Evolutionary conservation across 148 eudicot species (phyloP), one percentile per base, ranked within the genome.

Genomic region (Mesembryanthemum crystallinum): DNA sequence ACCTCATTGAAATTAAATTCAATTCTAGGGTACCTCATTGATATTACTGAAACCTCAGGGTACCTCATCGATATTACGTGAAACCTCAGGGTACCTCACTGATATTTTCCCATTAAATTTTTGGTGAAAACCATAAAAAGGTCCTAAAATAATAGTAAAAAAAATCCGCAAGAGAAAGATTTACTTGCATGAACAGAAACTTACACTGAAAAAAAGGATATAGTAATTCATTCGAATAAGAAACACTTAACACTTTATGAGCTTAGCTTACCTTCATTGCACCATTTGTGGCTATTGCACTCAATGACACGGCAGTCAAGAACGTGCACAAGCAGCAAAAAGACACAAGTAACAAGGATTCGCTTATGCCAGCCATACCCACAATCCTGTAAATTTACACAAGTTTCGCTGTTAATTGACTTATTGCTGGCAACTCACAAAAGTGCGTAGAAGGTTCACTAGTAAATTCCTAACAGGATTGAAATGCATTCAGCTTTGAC

Each of bases 281-380:
- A 72, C 99, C 99, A 90, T 95, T 95, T 61, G 99, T 92, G 71
- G 99, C 98, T 62, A 95, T 95, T 69, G 99, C 99, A 86, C 99
- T 95, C 84, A 95, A 78, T 47, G 99, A 95, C 72, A 95, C 80
- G 64, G 98, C 77, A 29, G 99, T 95, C 89, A 95, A 85, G 88
- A 95, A 91, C 24, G 99, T 95, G 82, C 99, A 95, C 73, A 83
- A 73, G 72, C 98, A 94, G 83, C 99, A 95, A 75, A 95, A 91
- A 65, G 97, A 81, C 55, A 95, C 94, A 65, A 95, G 83, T 82
- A 89, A 67, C 57, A 95, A 76, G 47, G 99, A 91, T 74, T 86
- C 93, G 20, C 99, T 91, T 43, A 95, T 92, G 76, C 99, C 99
- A 78, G 94, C 98, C 96, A 95, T 92, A 78, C 99, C 99, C 75